Evolutionary conservation across 2,329 filamentous ascomycete species (phyloP).

Genomic region (Colletotrichum karsti): DNA sequence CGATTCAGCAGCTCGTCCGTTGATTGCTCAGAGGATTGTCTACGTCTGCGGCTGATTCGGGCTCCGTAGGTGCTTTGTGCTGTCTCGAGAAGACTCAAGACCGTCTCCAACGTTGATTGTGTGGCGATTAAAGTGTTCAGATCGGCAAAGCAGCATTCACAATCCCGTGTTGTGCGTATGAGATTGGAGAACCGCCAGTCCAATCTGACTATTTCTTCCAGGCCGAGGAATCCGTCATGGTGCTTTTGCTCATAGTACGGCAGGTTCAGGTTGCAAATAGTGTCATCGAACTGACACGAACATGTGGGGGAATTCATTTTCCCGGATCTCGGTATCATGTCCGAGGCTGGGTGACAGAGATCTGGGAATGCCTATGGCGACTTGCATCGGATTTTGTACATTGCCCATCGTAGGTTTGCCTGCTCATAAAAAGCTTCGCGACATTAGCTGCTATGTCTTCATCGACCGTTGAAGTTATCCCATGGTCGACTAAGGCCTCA

Average conservation of each 20-base stretch:
- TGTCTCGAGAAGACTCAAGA: not conserved
- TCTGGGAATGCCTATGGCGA: no score
- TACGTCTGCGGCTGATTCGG: not conserved
- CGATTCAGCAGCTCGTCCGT: not conserved
- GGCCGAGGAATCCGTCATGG: not conserved
- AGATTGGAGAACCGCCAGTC: not conserved
- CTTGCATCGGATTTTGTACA: no score
- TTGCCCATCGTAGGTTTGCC: no score
- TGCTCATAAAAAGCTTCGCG: no score
- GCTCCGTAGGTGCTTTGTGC: not conserved
- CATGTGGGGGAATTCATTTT: not conserved
- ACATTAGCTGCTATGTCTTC: no score
- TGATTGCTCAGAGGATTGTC: not conserved
- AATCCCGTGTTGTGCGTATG: not conserved
- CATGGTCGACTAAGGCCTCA: no score
- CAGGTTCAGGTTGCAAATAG: not conserved
- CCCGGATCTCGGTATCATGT: no score
- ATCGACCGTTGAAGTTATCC: no score
- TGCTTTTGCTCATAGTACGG: not conserved
- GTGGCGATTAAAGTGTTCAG: not conserved
- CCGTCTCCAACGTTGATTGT: not conserved
- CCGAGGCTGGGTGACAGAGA: no score
- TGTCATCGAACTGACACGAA: not conserved
- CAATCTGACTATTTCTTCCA: not conserved
- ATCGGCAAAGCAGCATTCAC: not conserved